These are phyloP conservation scores for Aspergillus olivimuriae DNA, from an alignment of 495 filamentous ascomycete species.

Conservation along the genomic window DNA sequence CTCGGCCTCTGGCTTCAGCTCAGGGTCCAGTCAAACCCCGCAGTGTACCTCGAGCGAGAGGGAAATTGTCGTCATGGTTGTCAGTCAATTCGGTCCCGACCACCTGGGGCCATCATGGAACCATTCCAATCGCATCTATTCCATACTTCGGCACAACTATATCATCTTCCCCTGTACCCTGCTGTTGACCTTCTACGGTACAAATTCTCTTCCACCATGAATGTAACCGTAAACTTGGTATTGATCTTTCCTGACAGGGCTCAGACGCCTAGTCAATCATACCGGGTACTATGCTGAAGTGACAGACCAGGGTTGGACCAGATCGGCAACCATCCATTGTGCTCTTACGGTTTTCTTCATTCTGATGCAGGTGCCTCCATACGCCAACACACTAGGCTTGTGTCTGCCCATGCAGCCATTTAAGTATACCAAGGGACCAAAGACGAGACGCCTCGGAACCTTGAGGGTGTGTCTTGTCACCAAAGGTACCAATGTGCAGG, in stretches of 20 bases:
- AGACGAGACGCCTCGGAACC: not conserved
- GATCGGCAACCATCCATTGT: conserved; percentile 5
- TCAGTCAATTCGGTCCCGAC: not conserved
- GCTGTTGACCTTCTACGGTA: conserved; percentile 2
- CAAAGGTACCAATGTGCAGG: conserved; percentile 5
- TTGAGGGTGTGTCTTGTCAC: conserved; percentile 8
- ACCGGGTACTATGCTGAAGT: conserved; percentile 5
- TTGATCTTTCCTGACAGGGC: not conserved
- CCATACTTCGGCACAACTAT: conserved; percentile 2
- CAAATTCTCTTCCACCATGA: not conserved
- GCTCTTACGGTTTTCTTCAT: not conserved
- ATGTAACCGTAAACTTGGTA: not conserved
- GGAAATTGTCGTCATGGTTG: not conserved
- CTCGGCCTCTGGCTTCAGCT: too few relatives aligned
- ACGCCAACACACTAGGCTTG: conserved; percentile 1
- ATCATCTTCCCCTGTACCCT: conserved; percentile 6
- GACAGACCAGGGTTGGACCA: conserved; percentile 1
- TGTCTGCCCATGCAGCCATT: conserved; percentile 6
- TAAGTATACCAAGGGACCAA: not conserved
- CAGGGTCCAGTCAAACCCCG: too few relatives aligned
- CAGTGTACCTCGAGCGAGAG: too few relatives aligned
- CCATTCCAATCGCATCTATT: conserved; percentile 7
- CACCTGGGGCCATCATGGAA: not conserved
- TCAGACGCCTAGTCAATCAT: not conserved
- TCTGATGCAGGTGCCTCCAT: conserved; percentile 1